Conservation (phyloP, 2,329 filamentous ascomycete genomes). For the Aspergillus flavus region DNA sequence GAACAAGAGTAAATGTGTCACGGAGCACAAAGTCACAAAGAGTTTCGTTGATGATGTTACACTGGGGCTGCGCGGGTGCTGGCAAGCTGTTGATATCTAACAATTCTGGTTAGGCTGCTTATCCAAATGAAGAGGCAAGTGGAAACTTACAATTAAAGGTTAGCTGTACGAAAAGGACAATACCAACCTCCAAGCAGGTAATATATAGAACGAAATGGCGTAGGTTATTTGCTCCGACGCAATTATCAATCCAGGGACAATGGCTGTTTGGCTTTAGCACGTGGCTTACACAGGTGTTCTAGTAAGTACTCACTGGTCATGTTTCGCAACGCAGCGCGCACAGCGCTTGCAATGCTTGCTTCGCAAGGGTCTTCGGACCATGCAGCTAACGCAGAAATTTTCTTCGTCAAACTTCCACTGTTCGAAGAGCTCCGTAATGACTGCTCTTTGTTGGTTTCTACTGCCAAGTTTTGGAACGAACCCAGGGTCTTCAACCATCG, state of each 20-base stretch:
- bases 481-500: conserved; percentile 87
- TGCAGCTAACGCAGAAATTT: conserved; percentile 92
- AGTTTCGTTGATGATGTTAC: conserved; percentile 73
- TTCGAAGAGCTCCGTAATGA: conserved; percentile 83
- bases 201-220: conserved; percentile 94
- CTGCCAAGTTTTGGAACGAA: conserved; percentile 90
- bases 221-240: conserved; percentile 92
- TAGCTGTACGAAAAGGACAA: conserved; percentile 71
- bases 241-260: conserved; percentile 98
- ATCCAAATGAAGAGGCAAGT: not conserved
- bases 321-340: conserved; percentile 88
- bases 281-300: no score
- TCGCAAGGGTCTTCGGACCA: conserved; percentile 87
- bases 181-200: conserved; percentile 72
- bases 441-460: conserved; percentile 83
- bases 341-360: conserved; percentile 96
- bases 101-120: conserved; percentile 1
- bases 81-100: conserved; percentile 66
- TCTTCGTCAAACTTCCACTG: conserved; percentile 89
- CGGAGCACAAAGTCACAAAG: conserved; percentile 77
- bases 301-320: conserved; percentile 77
- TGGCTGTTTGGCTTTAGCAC: conserved; percentile 59
- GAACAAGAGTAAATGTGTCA: conserved; percentile 80
- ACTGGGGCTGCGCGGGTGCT: conserved; percentile 54
- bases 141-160: conserved; percentile 68